phyloP scores from a whole-genome alignment of 2,329 filamentous ascomycete genomes.

The Diaporthe velutina region DNA sequence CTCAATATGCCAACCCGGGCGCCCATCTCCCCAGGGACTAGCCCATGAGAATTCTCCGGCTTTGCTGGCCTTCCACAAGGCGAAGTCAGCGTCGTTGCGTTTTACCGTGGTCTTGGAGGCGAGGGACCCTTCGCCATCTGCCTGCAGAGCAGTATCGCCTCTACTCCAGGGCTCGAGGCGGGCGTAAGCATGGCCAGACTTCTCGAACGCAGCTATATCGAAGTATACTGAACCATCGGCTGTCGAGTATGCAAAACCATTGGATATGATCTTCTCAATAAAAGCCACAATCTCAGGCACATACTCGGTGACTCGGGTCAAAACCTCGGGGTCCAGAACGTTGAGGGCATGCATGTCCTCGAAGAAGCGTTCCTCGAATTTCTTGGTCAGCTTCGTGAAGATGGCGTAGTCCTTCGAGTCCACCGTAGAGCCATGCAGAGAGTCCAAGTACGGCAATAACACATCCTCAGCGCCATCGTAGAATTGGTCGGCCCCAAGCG shows the following conservation, averaged over 20 bases:
- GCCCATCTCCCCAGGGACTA: constrained; percentile 87
- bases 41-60: constrained; percentile 92
- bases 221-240: constrained; percentile 91
- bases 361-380: constrained; percentile 89
- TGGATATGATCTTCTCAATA: constrained; percentile 84
- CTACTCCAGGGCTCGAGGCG: constrained; percentile 87
- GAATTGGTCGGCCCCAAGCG: constrained; percentile 47
- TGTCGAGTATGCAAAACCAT: constrained; percentile 85
- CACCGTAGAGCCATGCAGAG: constrained; percentile 71
- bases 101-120: constrained; percentile 75
- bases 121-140: constrained; percentile 90
- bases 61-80: constrained; percentile 93
- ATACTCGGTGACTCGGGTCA: constrained; percentile 94
- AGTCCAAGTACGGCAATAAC: constrained; percentile 86
- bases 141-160: constrained; percentile 84
- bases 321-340: constrained; percentile 82
- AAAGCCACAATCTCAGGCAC: constrained; percentile 88
- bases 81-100: constrained; percentile 85
- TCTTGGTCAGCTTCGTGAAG: constrained; percentile 87
- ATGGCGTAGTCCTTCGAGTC: constrained; percentile 76
- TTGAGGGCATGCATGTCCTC: constrained; percentile 91
- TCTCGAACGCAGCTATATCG: constrained; percentile 88
- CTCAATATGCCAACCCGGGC: constrained; percentile 97
- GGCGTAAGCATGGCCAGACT: constrained; percentile 86
- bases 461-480: constrained; percentile 74